Evolutionary conservation across 805 yeast genomes (phyloP).

Genomic region (Ogataea thermomethanolica): DNA sequence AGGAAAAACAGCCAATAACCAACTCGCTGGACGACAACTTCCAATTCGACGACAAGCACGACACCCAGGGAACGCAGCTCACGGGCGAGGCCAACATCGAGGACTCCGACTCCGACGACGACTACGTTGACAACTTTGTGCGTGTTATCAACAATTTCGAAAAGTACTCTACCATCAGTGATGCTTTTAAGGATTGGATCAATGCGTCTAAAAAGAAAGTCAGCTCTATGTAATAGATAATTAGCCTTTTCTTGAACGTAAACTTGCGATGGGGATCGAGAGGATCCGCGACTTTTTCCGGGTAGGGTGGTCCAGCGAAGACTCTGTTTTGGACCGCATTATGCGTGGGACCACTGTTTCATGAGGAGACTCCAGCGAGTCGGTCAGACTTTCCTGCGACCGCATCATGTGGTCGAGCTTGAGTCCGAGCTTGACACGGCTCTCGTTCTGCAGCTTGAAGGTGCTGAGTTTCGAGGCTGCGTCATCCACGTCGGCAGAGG

Average conservation of each 20-base stretch:
- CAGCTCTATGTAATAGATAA: conserved; percentile 1
- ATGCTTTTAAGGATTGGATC: conserved; percentile 37
- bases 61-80: conserved; percentile 4
- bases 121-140: conserved; percentile 32
- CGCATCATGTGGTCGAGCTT: conserved; percentile 25
- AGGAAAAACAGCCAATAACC: conserved; percentile 14
- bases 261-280: conserved; percentile 33
- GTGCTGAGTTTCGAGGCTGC: conserved; percentile 29
- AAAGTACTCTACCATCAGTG: conserved; percentile 32
- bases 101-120: conserved; percentile 23
- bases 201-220: conserved; percentile 17
- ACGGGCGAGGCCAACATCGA: conserved; percentile 17
- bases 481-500: conserved; percentile 24
- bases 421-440: conserved; percentile 27
- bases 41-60: conserved; percentile 28
- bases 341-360: not conserved
- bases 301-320: not conserved
- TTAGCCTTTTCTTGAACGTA: conserved; percentile 19
- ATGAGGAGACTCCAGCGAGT: not conserved
- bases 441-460: conserved; percentile 28
- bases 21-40: conserved; percentile 33
- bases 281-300: conserved; percentile 24
- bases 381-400: conserved; percentile 25
- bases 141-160: conserved; percentile 35
- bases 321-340: conserved; percentile 2